Evolutionary conservation across 495 filamentous ascomycete species (phyloP).

Genomic region (Pseudotulostoma volvatum): DNA sequence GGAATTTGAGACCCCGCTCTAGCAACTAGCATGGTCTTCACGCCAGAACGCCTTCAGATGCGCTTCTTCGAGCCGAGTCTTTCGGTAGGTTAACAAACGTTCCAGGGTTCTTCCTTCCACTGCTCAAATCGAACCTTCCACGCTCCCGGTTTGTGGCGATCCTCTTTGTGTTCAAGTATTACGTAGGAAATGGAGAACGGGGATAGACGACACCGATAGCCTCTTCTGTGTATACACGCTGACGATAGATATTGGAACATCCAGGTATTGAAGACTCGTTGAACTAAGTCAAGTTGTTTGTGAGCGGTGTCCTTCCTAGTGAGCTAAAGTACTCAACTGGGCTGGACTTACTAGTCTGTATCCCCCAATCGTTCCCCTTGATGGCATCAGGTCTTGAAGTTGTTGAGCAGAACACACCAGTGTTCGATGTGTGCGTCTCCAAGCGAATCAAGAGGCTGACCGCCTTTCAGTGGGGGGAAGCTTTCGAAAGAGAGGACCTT

Average conservation of each 20-base stretch:
- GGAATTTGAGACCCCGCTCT: slow-evolving; percentile 10
- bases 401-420: too few species aligned
- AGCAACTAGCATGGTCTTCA: slow-evolving; percentile 11
- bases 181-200: background rate
- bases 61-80: slow-evolving; percentile 28
- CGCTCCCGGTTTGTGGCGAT: background rate
- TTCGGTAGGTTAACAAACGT: slow-evolving; percentile 3
- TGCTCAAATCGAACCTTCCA: background rate
- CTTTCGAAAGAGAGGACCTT: too few species aligned
- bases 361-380: background rate
- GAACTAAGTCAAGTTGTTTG: too few species aligned
- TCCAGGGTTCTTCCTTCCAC: background rate
- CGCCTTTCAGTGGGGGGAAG: too few species aligned
- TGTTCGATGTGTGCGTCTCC: too few species aligned
- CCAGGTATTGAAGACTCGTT: too few species aligned
- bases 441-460: background rate
- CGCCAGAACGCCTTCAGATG: slow-evolving; percentile 24
- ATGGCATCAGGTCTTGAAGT: background rate
- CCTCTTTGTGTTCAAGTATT: background rate
- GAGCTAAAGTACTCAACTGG: too few species aligned
- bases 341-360: too few species aligned
- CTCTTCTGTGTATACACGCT: too few species aligned
- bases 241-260: too few species aligned
- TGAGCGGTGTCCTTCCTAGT: too few species aligned
- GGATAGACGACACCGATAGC: background rate